Percentiles rank a stretch among this genome's conserved stretches.
phyloP scores from a whole-genome alignment of 1,139 yeast species.

The Kodamaea alishanica region DNA sequence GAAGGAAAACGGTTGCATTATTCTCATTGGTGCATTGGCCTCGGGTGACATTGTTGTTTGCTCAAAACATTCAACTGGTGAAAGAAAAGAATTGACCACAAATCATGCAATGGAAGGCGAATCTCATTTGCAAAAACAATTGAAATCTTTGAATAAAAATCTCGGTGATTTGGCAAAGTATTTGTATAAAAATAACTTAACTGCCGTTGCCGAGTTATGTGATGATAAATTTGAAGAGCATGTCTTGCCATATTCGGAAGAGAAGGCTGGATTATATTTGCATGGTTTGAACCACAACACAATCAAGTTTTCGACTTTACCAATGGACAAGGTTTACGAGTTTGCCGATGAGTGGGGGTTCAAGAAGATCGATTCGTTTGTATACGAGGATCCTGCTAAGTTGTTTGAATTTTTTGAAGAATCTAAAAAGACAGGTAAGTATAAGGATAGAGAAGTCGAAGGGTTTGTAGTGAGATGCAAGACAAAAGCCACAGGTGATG shows the following conservation, averaged over 20 bases:
- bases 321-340: slow-evolving; percentile 53
- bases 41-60: slow-evolving; percentile 78
- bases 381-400: slow-evolving; percentile 32
- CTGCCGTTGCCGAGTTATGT: slow-evolving; percentile 91
- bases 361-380: slow-evolving; percentile 47
- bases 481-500: slow-evolving; percentile 22
- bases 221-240: slow-evolving; percentile 95
- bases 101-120: slow-evolving; percentile 82
- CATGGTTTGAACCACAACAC: slow-evolving; percentile 83
- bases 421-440: slow-evolving; percentile 66
- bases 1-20: slow-evolving; percentile 93
- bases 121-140: slow-evolving; percentile 50
- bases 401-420: slow-evolving; percentile 52
- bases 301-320: slow-evolving; percentile 58
- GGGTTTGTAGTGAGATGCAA: slow-evolving; percentile 85
- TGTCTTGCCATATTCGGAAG: slow-evolving; percentile 67
- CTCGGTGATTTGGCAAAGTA: slow-evolving; percentile 51
- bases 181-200: slow-evolving; percentile 51
- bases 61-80: slow-evolving; percentile 86
- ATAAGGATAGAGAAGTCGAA: slow-evolving; percentile 71
- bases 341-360: slow-evolving; percentile 79
- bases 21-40: slow-evolving; percentile 70
- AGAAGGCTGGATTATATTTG: slow-evolving; percentile 75
- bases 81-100: slow-evolving; percentile 46
- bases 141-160: slow-evolving; percentile 37